Evolutionary conservation across 257 asterid genomes (phyloP), one percentile per base, ranked within the genome.

Genomic region (Lithospermum erythrorhizon): DNA sequence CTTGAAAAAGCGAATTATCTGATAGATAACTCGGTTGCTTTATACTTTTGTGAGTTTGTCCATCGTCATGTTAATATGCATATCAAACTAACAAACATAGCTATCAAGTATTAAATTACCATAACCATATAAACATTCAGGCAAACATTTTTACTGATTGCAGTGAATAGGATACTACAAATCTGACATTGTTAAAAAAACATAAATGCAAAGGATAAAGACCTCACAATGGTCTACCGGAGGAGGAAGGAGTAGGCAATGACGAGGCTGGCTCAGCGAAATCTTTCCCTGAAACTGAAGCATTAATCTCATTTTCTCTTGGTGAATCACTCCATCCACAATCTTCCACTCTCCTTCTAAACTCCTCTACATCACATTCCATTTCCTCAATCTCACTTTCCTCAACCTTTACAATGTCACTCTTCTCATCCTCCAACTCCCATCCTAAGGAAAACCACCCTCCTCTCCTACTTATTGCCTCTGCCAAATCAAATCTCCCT

Each of bases 381-480:
- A 61, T 37, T 48, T 52, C 66, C 37, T 54, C 41, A 15, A 41
- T 61, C 47, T 66, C 69, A 47, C 41, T 55, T 64, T 73, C 78
- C 22, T 63, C 68, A 47, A 62, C 76, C n/a, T 10, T 9, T 1
- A 35, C 45, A 35, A 35, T 65, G 62, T 25, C 81, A 62, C 59
- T 67, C 18, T 64, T 75, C 9, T 68, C 90, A 10, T 77, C 79
- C 22, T 65, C 45, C 6, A 69, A 61, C 51, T 79, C 87, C 96
- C 96, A 88, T 24, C 98, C 98, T 58, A 91, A 72, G 6, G 84
- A 78, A 75, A 63, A 80, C 96, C 96, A 91, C 47, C 97, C 97
- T 32, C 94, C 94, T 65, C 65, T 84, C 69, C 66, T 78, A 82
- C 65, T 70, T 23, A 91, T 84, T 57, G 88, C 86, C 79, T 71